Evolutionary conservation across 1,284 basidiomycete genomes (phyloP).

Genomic region (Marasmius tenuissimus): DNA sequence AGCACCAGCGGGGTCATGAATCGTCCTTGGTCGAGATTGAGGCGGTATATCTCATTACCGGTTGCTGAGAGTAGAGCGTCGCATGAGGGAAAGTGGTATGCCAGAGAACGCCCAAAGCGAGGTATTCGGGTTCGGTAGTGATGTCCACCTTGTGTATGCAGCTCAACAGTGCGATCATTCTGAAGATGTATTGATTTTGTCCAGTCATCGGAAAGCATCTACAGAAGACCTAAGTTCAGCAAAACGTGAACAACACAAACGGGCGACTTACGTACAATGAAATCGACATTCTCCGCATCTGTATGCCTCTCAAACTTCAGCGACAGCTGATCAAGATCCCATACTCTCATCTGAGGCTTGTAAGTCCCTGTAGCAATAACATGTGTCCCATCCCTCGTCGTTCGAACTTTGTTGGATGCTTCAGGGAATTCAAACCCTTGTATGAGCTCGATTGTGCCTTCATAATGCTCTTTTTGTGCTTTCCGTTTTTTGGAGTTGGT

Average conservation of each 20-base stretch:
- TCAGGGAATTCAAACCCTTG: conserved; percentile 98
- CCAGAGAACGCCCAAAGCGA: conserved; percentile 88
- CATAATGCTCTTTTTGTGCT: conserved; percentile 63
- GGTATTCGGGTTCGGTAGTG: conserved; percentile 95
- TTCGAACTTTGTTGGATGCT: conserved; percentile 89
- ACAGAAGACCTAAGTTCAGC: conserved; percentile 12
- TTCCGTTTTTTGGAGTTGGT: conserved; percentile 58
- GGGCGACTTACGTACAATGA: conserved; percentile 79
- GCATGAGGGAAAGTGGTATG: conserved; percentile 86
- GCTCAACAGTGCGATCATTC: conserved; percentile 90
- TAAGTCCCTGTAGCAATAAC: conserved; percentile 95
- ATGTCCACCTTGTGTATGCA: conserved; percentile 93
- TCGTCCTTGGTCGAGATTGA: conserved; percentile 95
- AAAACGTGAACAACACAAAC: conserved; percentile 6
- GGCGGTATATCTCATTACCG: conserved; percentile 86
- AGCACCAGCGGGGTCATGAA: conserved; percentile 83
- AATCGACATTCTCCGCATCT: conserved; percentile 97
- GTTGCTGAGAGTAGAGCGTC: conserved; percentile 79
- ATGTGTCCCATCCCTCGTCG: conserved; percentile 90
- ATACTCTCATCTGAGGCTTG: conserved; percentile 96
- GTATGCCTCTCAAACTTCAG: conserved; percentile 97
- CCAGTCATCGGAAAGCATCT: conserved; percentile 98
- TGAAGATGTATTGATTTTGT: conserved; percentile 98
- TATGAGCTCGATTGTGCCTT: conserved; percentile 83
- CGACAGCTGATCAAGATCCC: conserved; percentile 92